phyloP scores from a whole-genome alignment of 495 filamentous ascomycete genomes.

The Aspergillus incahuasiensis region DNA sequence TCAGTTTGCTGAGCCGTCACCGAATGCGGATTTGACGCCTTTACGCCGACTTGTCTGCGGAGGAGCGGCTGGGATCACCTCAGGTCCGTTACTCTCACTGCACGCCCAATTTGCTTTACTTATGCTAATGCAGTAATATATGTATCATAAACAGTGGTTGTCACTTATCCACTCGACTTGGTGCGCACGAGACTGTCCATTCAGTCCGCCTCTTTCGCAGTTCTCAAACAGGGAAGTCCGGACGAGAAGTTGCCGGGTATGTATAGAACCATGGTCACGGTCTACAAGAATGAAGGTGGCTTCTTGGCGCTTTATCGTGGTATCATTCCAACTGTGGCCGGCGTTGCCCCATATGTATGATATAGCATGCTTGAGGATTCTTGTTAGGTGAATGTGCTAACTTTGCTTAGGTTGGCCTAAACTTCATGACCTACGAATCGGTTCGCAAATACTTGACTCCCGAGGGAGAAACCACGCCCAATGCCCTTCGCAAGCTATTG shows the following conservation, averaged over 20 bases:
- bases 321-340: slow-evolving; percentile 88
- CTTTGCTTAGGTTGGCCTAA: slow-evolving; percentile 71
- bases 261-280: slow-evolving; percentile 74
- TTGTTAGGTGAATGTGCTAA: slow-evolving; percentile 17
- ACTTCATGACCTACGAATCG: slow-evolving; percentile 96
- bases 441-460: slow-evolving; percentile 79
- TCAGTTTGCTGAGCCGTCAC: slow-evolving; percentile 70
- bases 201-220: slow-evolving; percentile 88
- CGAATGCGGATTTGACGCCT: slow-evolving; percentile 63
- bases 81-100: slow-evolving; percentile 21
- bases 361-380: background rate
- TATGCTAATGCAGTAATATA: background rate
- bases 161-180: slow-evolving; percentile 85
- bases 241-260: slow-evolving; percentile 78
- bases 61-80: slow-evolving; percentile 88
- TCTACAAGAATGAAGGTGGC: slow-evolving; percentile 91
- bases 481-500: slow-evolving; percentile 69
- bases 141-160: slow-evolving; percentile 46
- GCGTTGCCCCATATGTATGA: slow-evolving; percentile 89
- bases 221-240: slow-evolving; percentile 48
- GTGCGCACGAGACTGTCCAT: slow-evolving; percentile 93
- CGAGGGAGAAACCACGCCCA: slow-evolving; percentile 82
- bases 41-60: slow-evolving; percentile 74
- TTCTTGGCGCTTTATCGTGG: slow-evolving; percentile 80
- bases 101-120: background rate